Conservation (phyloP, 2,329 filamentous ascomycete genomes). For the Tricladium varicosporioides region DNA sequence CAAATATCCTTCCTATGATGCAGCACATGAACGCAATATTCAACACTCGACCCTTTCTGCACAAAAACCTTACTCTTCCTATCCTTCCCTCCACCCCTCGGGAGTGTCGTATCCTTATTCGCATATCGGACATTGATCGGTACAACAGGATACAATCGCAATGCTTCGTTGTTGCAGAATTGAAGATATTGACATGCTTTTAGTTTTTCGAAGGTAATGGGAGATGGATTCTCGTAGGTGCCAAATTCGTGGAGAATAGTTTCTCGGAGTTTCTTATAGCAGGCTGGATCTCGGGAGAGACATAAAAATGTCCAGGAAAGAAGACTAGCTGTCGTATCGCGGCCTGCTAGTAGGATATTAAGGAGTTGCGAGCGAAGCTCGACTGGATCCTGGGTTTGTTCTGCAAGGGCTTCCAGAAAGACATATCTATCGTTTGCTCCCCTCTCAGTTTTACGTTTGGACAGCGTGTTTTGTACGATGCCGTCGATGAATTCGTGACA, state of each 20-base stretch:
- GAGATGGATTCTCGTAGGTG: slow-evolving; percentile 28
- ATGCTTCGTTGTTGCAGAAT: slow-evolving; percentile 36
- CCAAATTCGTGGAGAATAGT: slow-evolving; percentile 39
- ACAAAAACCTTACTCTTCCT: slow-evolving; percentile 35
- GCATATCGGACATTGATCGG: slow-evolving; percentile 51
- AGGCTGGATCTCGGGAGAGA: slow-evolving; percentile 40
- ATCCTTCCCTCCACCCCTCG: slow-evolving; percentile 37
- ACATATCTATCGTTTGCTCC: slow-evolving; percentile 36
- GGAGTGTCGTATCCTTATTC: slow-evolving; percentile 41
- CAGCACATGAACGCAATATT: slow-evolving; percentile 34
- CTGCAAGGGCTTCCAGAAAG: slow-evolving; percentile 56
- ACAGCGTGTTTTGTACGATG: neutral
- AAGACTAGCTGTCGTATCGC: slow-evolving; percentile 56
- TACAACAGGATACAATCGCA: slow-evolving; percentile 53
- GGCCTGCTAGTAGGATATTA: slow-evolving; percentile 54
- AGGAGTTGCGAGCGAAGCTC: slow-evolving; percentile 51
- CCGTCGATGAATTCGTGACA: slow-evolving; percentile 36
- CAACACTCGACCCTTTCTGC: slow-evolving; percentile 27
- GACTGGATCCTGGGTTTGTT: slow-evolving; percentile 42
- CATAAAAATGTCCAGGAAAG: slow-evolving; percentile 48
- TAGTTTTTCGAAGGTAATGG: slow-evolving; percentile 29
- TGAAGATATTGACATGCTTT: slow-evolving; percentile 32
- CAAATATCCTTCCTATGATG: slow-evolving; percentile 38
- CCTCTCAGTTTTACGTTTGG: slow-evolving; percentile 23
- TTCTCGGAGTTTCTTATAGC: slow-evolving; percentile 43